These are phyloP conservation scores for Diaporthe australafricana DNA, from an alignment of 2,329 filamentous ascomycete genomes.

Conservation along the genomic window DNA sequence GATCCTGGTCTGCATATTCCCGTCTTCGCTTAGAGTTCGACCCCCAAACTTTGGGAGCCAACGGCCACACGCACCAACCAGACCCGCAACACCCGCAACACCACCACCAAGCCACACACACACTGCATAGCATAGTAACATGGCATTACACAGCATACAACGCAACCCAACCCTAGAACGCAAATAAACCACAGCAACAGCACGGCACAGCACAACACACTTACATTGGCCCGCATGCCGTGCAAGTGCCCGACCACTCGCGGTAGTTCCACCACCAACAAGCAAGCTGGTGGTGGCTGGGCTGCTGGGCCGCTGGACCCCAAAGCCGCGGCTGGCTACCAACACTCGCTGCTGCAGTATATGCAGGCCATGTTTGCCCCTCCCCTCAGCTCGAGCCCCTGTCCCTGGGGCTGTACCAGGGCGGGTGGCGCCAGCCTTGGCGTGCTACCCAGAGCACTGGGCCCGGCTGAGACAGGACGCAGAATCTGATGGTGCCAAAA, in stretches of 20 bases:
- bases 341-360: background rate
- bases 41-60: slow-evolving; percentile 12
- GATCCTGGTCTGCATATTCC: slow-evolving; percentile 23
- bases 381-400: slow-evolving; percentile 13
- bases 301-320: background rate
- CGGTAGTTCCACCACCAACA: slow-evolving; percentile 18
- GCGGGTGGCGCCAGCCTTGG: slow-evolving; percentile 32
- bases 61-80: slow-evolving; percentile 7
- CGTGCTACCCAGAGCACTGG: slow-evolving; percentile 35
- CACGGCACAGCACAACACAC: slow-evolving; percentile 11
- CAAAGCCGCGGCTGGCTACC: background rate
- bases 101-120: slow-evolving; percentile 8
- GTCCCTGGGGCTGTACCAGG: slow-evolving; percentile 33
- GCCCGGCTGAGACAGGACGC: slow-evolving; percentile 36
- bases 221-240: background rate
- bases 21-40: slow-evolving; percentile 19
- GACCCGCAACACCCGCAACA: background rate
- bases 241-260: slow-evolving; percentile 25
- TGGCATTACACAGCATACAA: background rate
- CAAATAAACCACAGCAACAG: slow-evolving; percentile 11
- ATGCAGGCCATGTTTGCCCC: background rate
- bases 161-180: slow-evolving; percentile 3
- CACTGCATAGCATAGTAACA: background rate
- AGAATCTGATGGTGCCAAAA: slow-evolving; percentile 26
- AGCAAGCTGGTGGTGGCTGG: background rate